Evolutionary conservation across 139 green algal genomes (phyloP), one percentile per base, ranked within the genome.

Genomic region (Auxenochlorella pyrenoidosa): DNA sequence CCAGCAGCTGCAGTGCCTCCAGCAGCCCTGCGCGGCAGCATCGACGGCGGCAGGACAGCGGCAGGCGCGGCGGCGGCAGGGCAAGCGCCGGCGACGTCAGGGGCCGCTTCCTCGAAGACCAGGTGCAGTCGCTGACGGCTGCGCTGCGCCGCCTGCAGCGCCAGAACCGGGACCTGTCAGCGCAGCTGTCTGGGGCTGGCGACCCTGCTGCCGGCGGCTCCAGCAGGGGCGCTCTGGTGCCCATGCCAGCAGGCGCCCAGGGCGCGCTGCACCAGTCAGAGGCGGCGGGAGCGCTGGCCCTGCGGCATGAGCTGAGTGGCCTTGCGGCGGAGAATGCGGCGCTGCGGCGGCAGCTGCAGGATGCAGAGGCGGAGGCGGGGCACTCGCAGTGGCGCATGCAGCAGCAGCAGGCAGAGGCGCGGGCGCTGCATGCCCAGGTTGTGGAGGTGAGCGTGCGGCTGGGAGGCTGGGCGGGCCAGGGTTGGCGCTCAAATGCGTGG

Each of bases 351-450:
- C 80, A 85, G 80, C 60, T 85, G 38, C 63, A 75, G 10, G 80
- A 76, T 26, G 80, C 80, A 26, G 80, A 85, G 80, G 40, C 30
- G 21, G 80, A 85, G 40, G 80, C 80, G 40, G 80, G 80, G 40
- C 80, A 32, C 24, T 60, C 63, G 63, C 80, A 85, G 40, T 75
- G 80, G 80, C 63, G 38, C 34, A 85, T 85, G 80, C 28, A 85
- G 63, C 80, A 71, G 63, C 80, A 85, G 80, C 80, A 85, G 63
- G 80, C 63, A 21, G 80, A 85, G 80, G 80, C 80, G 28, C 80
- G 80, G 0, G 80, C 63, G 40, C 63, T 85, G 40, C 80, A 85
- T 60, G 43, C 28, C 18, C 80, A 85, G 32, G 80, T 85, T 5
- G 63, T 85, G 60, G 80, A 85, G 80, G 80, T 85, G 80, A 58